phyloP scores from a whole-genome alignment of 75 land plant genomes.

The Cupressus sempervirens region DNA sequence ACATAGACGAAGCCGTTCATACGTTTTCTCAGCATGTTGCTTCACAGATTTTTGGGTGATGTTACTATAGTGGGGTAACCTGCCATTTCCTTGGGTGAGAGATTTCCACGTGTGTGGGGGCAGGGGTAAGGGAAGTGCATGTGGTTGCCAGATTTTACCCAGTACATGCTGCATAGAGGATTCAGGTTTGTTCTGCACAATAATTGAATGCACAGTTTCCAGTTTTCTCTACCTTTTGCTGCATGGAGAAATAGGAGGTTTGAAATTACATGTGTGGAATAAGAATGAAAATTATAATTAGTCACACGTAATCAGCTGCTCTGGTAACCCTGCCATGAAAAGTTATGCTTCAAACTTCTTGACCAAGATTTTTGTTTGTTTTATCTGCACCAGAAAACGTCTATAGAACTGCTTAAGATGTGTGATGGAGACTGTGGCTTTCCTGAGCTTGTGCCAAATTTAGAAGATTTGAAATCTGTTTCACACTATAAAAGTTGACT shows the following conservation, averaged over 20 bases:
- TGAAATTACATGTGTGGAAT: not conserved
- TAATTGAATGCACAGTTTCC: not conserved
- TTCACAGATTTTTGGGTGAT: not conserved
- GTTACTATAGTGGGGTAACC: not conserved
- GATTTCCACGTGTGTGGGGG: no score
- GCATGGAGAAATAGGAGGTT: not conserved
- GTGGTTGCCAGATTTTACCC: not conserved
- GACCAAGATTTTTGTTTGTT: not conserved
- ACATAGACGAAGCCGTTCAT: not conserved
- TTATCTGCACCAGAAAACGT: not conserved
- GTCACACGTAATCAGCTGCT: not conserved
- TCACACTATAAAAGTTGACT: not conserved
- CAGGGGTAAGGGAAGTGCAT: no score
- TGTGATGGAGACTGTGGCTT: no score
- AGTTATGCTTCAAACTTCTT: not conserved
- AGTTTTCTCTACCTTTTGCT: not conserved
- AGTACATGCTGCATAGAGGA: not conserved
- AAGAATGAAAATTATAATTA: not conserved
- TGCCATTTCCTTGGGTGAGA: not conserved
- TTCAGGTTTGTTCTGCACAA: not conserved
- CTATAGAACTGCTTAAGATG: not conserved
- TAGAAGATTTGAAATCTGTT: not conserved
- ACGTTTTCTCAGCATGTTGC: not conserved
- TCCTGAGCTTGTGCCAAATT: not conserved
- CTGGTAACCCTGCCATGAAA: not conserved